A percentile compares a stretch with the other conserved stretches of the same genome.
Conservation (phyloP, 306 rosid genomes). For the Acacia acuminata region DNA sequence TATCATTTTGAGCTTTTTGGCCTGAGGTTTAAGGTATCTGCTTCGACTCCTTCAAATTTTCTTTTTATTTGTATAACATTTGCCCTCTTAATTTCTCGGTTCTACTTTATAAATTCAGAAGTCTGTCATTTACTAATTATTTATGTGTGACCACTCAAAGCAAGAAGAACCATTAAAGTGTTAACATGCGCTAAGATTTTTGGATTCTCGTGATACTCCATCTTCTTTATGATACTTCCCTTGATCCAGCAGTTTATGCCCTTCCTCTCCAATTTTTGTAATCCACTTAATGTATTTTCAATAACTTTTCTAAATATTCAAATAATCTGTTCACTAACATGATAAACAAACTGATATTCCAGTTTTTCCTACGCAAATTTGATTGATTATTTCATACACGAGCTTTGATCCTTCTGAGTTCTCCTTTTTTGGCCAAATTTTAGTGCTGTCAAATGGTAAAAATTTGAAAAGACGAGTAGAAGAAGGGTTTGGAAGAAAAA, state of each 20-base stretch:
- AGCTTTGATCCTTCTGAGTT: not conserved
- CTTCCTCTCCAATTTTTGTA: not conserved
- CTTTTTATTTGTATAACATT: not conserved
- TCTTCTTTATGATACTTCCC: not conserved
- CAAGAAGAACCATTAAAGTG: not conserved
- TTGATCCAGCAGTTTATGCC: not conserved
- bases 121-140: not conserved
- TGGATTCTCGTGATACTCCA: not conserved
- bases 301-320: not conserved
- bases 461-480: not conserved
- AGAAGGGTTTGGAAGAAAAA: not conserved
- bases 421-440: not conserved
- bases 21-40: slow-evolving; percentile 16
- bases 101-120: not conserved
- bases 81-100: not conserved
- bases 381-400: not conserved
- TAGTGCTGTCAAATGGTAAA: no score
- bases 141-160: not conserved
- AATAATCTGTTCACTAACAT: not conserved
- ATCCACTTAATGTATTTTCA: not conserved
- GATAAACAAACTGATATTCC: not conserved
- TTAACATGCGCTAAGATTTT: not conserved
- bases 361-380: not conserved
- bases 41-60: not conserved
- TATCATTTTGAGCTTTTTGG: not conserved